These are phyloP conservation scores for Eutypa lata DNA, from an alignment of 2,329 filamentous ascomycete genomes.

Conservation along the genomic window DNA sequence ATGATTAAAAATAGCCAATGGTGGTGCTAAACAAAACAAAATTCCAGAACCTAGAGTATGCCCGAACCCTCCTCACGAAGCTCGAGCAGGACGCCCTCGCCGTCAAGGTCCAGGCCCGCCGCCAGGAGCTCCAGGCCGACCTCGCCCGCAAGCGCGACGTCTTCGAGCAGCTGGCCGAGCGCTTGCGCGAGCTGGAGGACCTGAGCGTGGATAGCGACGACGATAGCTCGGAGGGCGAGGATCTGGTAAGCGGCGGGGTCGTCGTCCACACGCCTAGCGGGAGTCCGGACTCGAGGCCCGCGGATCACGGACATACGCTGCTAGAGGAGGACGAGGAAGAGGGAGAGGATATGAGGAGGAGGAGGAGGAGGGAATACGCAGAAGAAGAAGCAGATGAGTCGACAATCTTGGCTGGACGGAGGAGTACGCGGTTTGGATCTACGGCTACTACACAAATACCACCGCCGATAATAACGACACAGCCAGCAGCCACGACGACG, in stretches of 20 bases:
- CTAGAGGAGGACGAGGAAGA: slow-evolving; percentile 1
- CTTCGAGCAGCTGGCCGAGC: slow-evolving; percentile 63
- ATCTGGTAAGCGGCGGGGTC: slow-evolving; percentile 51
- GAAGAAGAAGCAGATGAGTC: slow-evolving; percentile 17
- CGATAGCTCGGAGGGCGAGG: slow-evolving; percentile 52
- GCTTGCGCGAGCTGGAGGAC: slow-evolving; percentile 66
- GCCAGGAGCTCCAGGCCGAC: slow-evolving; percentile 60
- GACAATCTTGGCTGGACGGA: slow-evolving; percentile 13
- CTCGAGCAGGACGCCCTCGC: slow-evolving; percentile 66
- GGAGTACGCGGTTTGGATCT: neutral
- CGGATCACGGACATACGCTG: slow-evolving; percentile 3
- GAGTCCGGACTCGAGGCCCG: slow-evolving; percentile 40
- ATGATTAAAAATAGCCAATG: too few species aligned
- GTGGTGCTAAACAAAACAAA: neutral
- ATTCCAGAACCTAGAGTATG: slow-evolving; percentile 66
- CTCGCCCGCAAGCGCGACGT: slow-evolving; percentile 63
- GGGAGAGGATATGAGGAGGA: slow-evolving; percentile 13
- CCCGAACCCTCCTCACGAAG: slow-evolving; percentile 63
- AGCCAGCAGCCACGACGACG: slow-evolving; percentile 7
- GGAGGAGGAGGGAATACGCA: slow-evolving; percentile 6
- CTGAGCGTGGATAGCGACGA: slow-evolving; percentile 44
- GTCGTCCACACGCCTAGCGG: slow-evolving; percentile 51
- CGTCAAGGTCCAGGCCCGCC: slow-evolving; percentile 56
- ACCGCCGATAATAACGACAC: slow-evolving; percentile 3
- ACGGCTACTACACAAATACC: neutral